Base-by-base conservation (phyloP, 768 basidiomycete genomes). In the Lactarius hengduanensis region DNA sequence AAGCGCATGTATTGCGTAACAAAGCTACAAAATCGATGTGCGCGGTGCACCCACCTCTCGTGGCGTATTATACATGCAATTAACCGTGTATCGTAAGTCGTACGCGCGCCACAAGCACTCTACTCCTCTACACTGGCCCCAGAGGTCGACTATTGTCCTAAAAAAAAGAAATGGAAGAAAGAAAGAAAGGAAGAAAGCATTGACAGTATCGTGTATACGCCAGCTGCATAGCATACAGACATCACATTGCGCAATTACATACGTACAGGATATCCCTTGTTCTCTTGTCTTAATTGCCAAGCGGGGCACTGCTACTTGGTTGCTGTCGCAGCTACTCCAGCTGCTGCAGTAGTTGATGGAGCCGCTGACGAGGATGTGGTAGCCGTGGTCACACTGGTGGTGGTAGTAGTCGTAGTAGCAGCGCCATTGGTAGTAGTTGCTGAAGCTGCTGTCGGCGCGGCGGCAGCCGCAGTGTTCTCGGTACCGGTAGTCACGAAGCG, bases 211-310 rank as follows among this genome's bases (percentile, higher is more conserved):
- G 50, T 53, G 50, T 36, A 13, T 32, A 18, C 56, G 32, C 30
- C 34, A 57, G 34, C 18, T 8, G 9, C 4, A 26, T 34, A 57
- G n/a, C 30, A 26, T 57, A 57, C 56, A 32, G 34, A 32, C 56
- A 34, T 57, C 34, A 34, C 56, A 30, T 30, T 57, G 34, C 56
- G 20, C 56, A 11, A 20, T 32, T 36, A 57, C 56, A 57, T 57
- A 57, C 56, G 34, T 57, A 57, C 61, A 45, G 50, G 40, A 58
- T 62, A 59, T 67, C 57, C 50, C 50, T 53, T 53, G n/a, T 59
- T 61, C 57, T 54, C 53, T 30, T 57, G 22, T 50, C 55, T 34
- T 13, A 20, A 8, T 40, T 53, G n/a, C 13, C 5, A 53, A 13
- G 26, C 26, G 5, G 50, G 50, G 15, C 57, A 61, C 38, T 32